Evolutionary conservation across 768 basidiomycete genomes (phyloP).

Genomic region (Mycena haematopus): DNA sequence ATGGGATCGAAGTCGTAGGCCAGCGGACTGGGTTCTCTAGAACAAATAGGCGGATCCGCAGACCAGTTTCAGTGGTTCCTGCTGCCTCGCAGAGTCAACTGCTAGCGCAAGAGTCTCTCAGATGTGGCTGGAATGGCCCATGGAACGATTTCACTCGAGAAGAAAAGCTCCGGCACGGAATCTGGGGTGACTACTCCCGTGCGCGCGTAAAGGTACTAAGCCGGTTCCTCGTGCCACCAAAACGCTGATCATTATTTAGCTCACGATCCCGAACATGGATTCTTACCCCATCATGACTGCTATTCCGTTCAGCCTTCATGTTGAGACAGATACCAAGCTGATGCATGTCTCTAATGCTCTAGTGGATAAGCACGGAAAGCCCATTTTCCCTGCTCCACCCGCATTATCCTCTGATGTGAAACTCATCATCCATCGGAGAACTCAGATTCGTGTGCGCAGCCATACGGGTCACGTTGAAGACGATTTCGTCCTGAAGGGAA

Average conservation of each 20-base stretch:
- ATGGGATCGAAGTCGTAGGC: conserved; percentile 25
- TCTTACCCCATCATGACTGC: conserved; percentile 18
- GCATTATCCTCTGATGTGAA: conserved; percentile 19
- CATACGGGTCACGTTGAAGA: conserved; percentile 8
- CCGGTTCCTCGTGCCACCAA: neutral
- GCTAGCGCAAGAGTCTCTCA: conserved; percentile 2
- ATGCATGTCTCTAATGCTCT: conserved; percentile 11
- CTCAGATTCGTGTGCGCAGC: neutral
- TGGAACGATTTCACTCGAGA: conserved; percentile 1
- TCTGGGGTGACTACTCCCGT: conserved; percentile 28
- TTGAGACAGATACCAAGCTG: conserved; percentile 25
- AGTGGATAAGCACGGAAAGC: conserved; percentile 24
- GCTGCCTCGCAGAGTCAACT: conserved; percentile 17
- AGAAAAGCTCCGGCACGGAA: conserved; percentile 18
- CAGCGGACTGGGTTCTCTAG: conserved; percentile 10
- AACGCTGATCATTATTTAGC: neutral
- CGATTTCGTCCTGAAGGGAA: conserved; percentile 1
- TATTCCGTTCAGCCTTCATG: conserved; percentile 18
- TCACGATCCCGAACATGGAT: conserved; percentile 10
- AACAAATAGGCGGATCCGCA: conserved; percentile 19
- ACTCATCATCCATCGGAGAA: conserved; percentile 1
- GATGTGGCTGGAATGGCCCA: conserved; percentile 16
- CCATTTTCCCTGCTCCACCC: conserved; percentile 24
- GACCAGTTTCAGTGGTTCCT: conserved; percentile 22
- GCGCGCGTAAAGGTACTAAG: conserved; percentile 9